Evolutionary conservation across 2,329 filamentous ascomycete species (phyloP).

Genomic region (Cercospora janseana): DNA sequence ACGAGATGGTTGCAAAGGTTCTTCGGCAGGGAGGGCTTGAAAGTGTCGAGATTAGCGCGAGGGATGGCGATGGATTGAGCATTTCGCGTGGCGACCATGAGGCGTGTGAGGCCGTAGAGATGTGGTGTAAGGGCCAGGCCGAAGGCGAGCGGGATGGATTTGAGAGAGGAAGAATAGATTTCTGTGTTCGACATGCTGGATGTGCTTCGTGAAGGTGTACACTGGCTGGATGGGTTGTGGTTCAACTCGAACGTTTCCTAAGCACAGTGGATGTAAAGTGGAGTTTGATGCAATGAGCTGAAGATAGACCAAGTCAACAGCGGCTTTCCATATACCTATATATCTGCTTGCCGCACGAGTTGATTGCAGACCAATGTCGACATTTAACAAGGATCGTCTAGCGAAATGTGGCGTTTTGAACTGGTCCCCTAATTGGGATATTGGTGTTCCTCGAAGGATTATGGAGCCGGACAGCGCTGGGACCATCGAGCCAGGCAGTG

Average conservation of each 20-base stretch:
- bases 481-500: too few species aligned
- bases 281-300: not conserved
- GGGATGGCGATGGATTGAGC: constrained; percentile 28
- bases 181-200: not conserved
- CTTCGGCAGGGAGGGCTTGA: constrained; percentile 28
- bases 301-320: too few species aligned
- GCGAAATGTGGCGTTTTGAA: not conserved
- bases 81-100: constrained; percentile 30
- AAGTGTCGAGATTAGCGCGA: constrained; percentile 31
- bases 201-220: not conserved
- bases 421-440: not conserved
- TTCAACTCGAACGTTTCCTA: too few species aligned
- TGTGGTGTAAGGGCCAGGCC: constrained; percentile 28
- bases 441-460: not conserved
- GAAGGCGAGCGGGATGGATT: constrained; percentile 25
- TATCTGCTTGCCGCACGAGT: not conserved
- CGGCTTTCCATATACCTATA: not conserved
- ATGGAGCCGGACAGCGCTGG: too few species aligned
- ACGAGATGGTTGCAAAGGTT: constrained; percentile 29
- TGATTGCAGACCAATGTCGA: not conserved
- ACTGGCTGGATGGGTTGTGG: too few species aligned
- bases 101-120: constrained; percentile 25
- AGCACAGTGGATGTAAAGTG: not conserved
- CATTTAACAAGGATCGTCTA: not conserved
- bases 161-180: too few species aligned